Conservation (phyloP, 768 basidiomycete genomes). For the Leccinum aurantiacum region DNA sequence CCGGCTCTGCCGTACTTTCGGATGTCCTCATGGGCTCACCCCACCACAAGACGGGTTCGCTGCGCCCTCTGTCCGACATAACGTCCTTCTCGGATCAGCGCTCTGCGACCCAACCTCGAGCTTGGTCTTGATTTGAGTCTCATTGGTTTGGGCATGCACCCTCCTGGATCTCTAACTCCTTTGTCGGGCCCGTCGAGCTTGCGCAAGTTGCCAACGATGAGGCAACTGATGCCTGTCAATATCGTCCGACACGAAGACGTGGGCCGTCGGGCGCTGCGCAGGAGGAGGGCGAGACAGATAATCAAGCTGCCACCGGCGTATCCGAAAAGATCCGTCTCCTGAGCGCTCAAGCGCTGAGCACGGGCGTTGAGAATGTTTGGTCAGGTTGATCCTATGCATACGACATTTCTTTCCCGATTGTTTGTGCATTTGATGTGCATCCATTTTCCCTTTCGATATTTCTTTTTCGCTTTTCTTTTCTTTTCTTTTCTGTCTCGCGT, state of each 20-base stretch:
- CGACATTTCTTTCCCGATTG: too few species aligned
- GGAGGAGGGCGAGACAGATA: slow-evolving; percentile 57
- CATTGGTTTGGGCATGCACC: background rate
- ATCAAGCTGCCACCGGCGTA: slow-evolving; percentile 81
- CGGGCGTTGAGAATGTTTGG: too few species aligned
- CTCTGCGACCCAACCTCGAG: slow-evolving; percentile 42
- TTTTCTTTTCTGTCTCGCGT: background rate
- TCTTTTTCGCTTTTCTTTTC: background rate
- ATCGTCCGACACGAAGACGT: too few species aligned
- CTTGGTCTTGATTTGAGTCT: background rate
- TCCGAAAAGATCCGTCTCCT: slow-evolving; percentile 37
- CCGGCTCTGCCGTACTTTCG: slow-evolving; percentile 15
- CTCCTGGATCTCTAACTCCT: slow-evolving; percentile 20
- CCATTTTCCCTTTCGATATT: background rate
- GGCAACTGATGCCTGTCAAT: too few species aligned
- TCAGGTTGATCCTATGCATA: too few species aligned
- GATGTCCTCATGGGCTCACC: slow-evolving; percentile 24
- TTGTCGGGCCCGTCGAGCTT: slow-evolving; percentile 20
- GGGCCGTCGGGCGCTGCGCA: slow-evolving; percentile 24
- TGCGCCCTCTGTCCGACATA: slow-evolving; percentile 27
- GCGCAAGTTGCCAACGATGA: background rate
- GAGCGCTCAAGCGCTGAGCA: too few species aligned
- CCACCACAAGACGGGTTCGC: slow-evolving; percentile 19
- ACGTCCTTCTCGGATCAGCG: slow-evolving; percentile 37
- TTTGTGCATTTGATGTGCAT: background rate